Evolutionary conservation across 1,284 basidiomycete species (phyloP).

Genomic region (Irpex sp.): DNA sequence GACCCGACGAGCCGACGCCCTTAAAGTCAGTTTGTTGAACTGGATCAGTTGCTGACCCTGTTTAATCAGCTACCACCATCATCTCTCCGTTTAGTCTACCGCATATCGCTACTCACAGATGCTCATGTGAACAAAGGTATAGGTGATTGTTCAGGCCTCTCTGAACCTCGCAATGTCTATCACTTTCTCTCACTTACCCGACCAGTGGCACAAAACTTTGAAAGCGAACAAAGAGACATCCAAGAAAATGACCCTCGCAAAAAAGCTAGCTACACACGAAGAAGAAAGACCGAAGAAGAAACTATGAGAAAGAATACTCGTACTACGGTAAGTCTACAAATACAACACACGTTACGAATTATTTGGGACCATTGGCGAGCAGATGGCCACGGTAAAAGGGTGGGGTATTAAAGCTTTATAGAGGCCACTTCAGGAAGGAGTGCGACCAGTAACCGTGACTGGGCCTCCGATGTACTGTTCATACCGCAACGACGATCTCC

Average conservation of each 20-base stretch:
- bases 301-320: not conserved
- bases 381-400: not conserved
- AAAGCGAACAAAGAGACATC: not conserved
- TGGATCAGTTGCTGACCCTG: not conserved
- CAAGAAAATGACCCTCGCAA: not conserved
- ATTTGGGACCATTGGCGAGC: not conserved
- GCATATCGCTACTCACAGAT: not conserved
- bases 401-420: not conserved
- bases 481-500: not conserved
- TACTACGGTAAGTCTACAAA: constrained; percentile 8
- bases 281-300: not conserved
- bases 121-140: too few species aligned
- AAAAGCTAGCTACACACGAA: not conserved
- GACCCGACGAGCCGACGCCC: not conserved
- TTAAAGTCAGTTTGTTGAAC: not conserved
- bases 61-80: not conserved
- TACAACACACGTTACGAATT: constrained; percentile 4
- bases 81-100: not conserved
- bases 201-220: too few species aligned
- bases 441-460: not conserved
- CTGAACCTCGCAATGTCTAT: too few species aligned
- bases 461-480: not conserved
- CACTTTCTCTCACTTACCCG: too few species aligned
- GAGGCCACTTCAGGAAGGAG: not conserved
- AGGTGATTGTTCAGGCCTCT: too few species aligned